Conservation (phyloP, 371 early-diverging fungal species). For the Saksenaea vasiformis region DNA sequence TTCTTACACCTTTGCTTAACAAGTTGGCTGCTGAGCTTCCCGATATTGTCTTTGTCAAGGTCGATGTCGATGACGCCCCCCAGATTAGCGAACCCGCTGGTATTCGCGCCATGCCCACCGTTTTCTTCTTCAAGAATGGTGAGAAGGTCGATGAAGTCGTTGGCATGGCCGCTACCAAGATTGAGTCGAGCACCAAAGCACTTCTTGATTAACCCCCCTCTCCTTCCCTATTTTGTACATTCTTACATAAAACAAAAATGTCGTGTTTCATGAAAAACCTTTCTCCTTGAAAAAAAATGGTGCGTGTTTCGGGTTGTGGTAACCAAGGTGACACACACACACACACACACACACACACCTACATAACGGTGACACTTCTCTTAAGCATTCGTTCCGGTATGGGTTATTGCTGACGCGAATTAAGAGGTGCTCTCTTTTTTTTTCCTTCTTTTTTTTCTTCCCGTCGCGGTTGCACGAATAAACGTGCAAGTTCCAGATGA, state of each 20-base stretch:
- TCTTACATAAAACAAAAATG: background rate
- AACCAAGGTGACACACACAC: too few relatives aligned
- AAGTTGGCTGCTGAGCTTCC: slow-evolving; percentile 54
- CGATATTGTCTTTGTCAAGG: slow-evolving; percentile 76
- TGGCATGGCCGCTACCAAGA: slow-evolving; percentile 62
- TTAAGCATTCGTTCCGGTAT: too few relatives aligned
- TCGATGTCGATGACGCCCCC: slow-evolving; percentile 82
- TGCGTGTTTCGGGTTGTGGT: background rate
- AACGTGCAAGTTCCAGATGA: background rate
- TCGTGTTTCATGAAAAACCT: background rate
- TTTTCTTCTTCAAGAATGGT: slow-evolving; percentile 79
- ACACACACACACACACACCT: too few relatives aligned
- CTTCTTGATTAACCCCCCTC: slow-evolving; percentile 4
- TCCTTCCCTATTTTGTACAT: background rate
- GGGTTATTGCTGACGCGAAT: too few relatives aligned
- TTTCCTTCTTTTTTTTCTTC: too few relatives aligned
- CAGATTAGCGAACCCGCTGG: slow-evolving; percentile 32
- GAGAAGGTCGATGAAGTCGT: slow-evolving; percentile 70
- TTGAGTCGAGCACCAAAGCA: slow-evolving; percentile 19
- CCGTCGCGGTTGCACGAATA: too few relatives aligned
- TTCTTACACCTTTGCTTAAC: slow-evolving; percentile 77
- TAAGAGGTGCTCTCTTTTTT: too few relatives aligned
- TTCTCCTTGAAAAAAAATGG: background rate
- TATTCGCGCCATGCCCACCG: slow-evolving; percentile 92
- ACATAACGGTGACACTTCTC: too few relatives aligned